Evolutionary conservation across 1,284 basidiomycete genomes (phyloP).

Genomic region (Boletus hoseneyae): DNA sequence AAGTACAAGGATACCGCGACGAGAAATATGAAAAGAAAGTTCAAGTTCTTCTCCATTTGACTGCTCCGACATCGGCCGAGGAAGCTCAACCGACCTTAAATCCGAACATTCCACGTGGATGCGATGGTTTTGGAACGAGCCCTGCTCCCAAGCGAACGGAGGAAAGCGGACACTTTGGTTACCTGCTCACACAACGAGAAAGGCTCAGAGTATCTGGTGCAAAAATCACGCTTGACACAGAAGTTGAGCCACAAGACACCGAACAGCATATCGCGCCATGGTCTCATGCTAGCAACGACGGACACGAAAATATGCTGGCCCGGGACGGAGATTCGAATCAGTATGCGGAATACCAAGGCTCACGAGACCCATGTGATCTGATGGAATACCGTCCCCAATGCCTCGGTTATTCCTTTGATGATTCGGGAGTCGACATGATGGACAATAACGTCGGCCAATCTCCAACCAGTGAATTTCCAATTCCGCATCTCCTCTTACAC

Average conservation of each 20-base stretch:
- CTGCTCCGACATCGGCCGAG: slow-evolving; percentile 9
- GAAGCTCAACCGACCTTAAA: slow-evolving; percentile 2
- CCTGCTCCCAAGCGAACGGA: slow-evolving; percentile 17
- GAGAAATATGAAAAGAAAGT: slow-evolving; percentile 8
- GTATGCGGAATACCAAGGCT: not conserved
- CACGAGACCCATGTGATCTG: not conserved
- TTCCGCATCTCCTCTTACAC: slow-evolving; percentile 1
- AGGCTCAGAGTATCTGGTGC: slow-evolving; percentile 14
- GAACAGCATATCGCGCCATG: not conserved
- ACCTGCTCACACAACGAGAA: slow-evolving; percentile 26
- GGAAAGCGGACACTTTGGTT: slow-evolving; percentile 15
- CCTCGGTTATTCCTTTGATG: slow-evolving; percentile 16
- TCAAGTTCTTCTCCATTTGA: slow-evolving; percentile 14
- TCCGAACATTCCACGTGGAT: slow-evolving; percentile 16
- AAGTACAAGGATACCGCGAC: slow-evolving; percentile 18
- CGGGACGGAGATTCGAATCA: not conserved
- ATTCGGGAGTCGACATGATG: slow-evolving; percentile 26
- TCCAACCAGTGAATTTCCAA: slow-evolving; percentile 7
- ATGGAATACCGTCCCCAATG: not conserved
- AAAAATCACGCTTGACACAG: not conserved
- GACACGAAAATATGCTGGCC: not conserved
- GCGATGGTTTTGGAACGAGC: slow-evolving; percentile 26
- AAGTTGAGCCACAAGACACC: not conserved
- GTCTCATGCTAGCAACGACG: not conserved
- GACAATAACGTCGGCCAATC: slow-evolving; percentile 7